These are phyloP conservation scores for Suillus spraguei DNA, from an alignment of 768 basidiomycete genomes.

Conservation along the genomic window DNA sequence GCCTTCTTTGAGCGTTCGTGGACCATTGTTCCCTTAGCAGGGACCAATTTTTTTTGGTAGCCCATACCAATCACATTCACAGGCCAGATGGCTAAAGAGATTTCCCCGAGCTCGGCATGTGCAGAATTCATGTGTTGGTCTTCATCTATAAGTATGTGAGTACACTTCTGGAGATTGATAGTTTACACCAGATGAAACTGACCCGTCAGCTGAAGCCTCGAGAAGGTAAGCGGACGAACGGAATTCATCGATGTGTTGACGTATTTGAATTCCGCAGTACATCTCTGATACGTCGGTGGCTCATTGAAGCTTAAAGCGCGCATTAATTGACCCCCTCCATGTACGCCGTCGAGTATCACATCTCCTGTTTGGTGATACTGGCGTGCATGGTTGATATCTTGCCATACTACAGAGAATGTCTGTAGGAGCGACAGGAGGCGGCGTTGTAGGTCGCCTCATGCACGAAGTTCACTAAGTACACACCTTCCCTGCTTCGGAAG, in stretches of 20 bases:
- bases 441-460: constrained; percentile 2
- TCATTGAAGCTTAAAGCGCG: neutral
- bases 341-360: constrained; percentile 10
- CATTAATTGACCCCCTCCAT: constrained; percentile 7
- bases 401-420: constrained; percentile 15
- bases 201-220: constrained; percentile 15
- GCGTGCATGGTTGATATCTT: constrained; percentile 7
- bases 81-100: constrained; percentile 10
- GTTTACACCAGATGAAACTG: neutral
- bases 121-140: constrained; percentile 15
- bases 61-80: constrained; percentile 5
- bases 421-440: constrained; percentile 5
- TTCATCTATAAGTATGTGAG: constrained; percentile 11
- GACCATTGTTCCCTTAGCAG: constrained; percentile 10
- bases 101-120: constrained; percentile 13
- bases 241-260: constrained; percentile 9
- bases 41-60: neutral
- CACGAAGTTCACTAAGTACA: neutral
- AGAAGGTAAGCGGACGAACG: constrained; percentile 12
- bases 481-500: constrained; percentile 17
- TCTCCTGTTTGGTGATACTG: constrained; percentile 7
- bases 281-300: neutral
- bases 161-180: neutral
- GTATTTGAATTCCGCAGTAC: constrained; percentile 4
- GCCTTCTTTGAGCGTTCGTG: constrained; percentile 19